Evolutionary conservation across 2,329 filamentous ascomycete genomes (phyloP).

Genomic region (Elsinoe batatas): DNA sequence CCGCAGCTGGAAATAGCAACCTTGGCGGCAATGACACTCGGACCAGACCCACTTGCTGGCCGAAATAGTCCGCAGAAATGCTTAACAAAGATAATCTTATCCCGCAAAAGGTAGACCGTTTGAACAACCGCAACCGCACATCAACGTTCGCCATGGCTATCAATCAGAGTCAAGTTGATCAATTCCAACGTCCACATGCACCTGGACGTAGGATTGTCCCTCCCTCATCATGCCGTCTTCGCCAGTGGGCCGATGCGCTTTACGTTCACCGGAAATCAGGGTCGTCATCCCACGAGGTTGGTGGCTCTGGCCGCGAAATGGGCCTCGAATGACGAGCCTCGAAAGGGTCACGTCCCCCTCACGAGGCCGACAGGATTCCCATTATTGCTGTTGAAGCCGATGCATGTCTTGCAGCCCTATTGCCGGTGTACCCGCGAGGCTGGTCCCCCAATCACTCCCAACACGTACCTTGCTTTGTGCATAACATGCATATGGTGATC

Average conservation of each 20-base stretch:
- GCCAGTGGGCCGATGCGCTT: background rate
- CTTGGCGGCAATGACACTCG: background rate
- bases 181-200: background rate
- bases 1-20: conserved; percentile 5
- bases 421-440: background rate
- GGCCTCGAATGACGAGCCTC: background rate
- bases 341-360: background rate
- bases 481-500: background rate
- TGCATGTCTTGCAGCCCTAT: conserved; percentile 1
- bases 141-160: background rate
- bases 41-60: background rate
- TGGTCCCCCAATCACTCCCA: background rate
- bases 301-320: background rate
- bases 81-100: background rate
- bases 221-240: background rate
- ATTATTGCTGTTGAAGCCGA: background rate
- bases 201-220: background rate
- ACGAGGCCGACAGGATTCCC: background rate
- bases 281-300: conserved; percentile 1
- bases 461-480: background rate
- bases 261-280: background rate
- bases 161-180: background rate
- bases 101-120: conserved; percentile 8
- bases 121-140: background rate
- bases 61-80: background rate